These are phyloP conservation scores for Neurospora tetraspora DNA, from an alignment of 495 filamentous ascomycete genomes.

Conservation along the genomic window DNA sequence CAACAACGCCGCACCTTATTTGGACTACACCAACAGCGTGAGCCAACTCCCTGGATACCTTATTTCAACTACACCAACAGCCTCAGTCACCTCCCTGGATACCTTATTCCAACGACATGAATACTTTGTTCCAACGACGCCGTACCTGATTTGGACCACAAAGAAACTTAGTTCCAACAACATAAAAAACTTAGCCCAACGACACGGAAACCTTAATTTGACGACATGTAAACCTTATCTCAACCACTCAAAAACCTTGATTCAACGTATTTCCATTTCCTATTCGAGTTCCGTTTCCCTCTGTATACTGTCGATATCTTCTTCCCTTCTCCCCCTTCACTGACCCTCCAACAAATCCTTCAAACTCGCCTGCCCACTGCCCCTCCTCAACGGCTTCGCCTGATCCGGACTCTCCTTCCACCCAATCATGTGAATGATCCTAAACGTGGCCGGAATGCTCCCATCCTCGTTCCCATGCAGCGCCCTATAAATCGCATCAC, in stretches of 20 bases:
- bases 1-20: not conserved
- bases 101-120: not conserved
- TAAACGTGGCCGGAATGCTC: conserved; percentile 78
- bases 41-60: not conserved
- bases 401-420: conserved; percentile 85
- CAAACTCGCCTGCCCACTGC: conserved; percentile 71
- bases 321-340: not conserved
- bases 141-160: not conserved
- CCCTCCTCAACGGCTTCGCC: conserved; percentile 66
- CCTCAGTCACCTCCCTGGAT: not conserved
- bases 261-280: not conserved
- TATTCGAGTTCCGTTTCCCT: not conserved
- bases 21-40: not conserved
- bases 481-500: conserved; percentile 78
- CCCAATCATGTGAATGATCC: conserved; percentile 93
- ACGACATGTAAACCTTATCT: not conserved
- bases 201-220: not conserved
- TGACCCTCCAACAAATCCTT: conserved; percentile 63
- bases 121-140: not conserved
- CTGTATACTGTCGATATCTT: not conserved
- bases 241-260: not conserved
- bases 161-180: not conserved
- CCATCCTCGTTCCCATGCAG: conserved; percentile 66
- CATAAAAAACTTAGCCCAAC: not conserved
- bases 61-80: not conserved